Conservation (phyloP, 495 filamentous ascomycete genomes). For the Penicillium tannophilum region DNA sequence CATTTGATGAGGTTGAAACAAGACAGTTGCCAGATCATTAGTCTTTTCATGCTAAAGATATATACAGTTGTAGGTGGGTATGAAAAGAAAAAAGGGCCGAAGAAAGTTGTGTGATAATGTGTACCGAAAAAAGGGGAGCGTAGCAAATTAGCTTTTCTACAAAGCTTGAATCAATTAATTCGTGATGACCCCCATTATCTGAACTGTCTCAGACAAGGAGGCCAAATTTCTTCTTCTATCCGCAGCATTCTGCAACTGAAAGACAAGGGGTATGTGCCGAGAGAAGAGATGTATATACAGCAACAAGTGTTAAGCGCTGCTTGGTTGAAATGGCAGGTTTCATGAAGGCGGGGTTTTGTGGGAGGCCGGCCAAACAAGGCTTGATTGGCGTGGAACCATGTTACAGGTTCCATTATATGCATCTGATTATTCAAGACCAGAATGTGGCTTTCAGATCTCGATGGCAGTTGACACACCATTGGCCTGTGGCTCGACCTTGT, state of each 20-base stretch:
- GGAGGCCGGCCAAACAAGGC: background rate
- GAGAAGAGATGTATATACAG: slow-evolving; percentile 10
- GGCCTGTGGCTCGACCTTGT: slow-evolving; percentile 23
- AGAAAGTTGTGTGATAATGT: background rate
- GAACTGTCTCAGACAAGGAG: background rate
- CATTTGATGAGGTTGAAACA: too few species aligned
- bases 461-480: slow-evolving; percentile 42
- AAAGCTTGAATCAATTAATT: background rate
- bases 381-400: background rate
- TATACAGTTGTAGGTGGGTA: slow-evolving; percentile 19
- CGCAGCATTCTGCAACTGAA: slow-evolving; percentile 3
- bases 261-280: slow-evolving; percentile 17
- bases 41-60: slow-evolving; percentile 27
- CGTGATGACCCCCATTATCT: background rate
- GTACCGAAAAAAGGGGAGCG: background rate
- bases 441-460: slow-evolving; percentile 35
- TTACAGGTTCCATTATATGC: background rate
- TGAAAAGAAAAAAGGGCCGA: slow-evolving; percentile 4
- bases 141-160: background rate
- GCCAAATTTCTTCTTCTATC: slow-evolving; percentile 11
- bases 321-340: background rate
- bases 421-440: background rate
- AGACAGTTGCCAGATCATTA: slow-evolving; percentile 12
- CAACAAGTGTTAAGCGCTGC: background rate
- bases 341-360: background rate